A percentile compares a stretch with the other conserved stretches of the same genome.
Conservation (phyloP, 352 stramenopile genomes). For the Phytophthora gonapodyides region DNA sequence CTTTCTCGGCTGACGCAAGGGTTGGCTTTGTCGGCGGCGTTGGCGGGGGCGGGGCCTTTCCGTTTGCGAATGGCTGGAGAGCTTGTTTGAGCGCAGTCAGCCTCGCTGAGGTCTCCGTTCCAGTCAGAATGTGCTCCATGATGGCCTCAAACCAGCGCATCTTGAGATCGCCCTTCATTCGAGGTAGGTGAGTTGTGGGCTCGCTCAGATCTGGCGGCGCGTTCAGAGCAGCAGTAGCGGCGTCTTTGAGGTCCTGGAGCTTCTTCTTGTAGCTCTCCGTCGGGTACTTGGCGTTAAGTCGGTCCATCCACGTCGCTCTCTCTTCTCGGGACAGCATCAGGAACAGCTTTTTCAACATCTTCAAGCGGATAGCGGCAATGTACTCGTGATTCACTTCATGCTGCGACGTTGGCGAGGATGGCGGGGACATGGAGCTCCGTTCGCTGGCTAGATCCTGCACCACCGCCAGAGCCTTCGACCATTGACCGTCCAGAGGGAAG, state of each 20-base stretch:
- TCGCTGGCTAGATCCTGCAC: constrained; percentile 47
- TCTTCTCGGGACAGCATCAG: constrained; percentile 60
- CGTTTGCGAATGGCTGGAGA: constrained; percentile 53
- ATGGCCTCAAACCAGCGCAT: constrained; percentile 66
- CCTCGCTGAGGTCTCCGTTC: constrained; percentile 51
- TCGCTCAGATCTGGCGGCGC: constrained; percentile 35
- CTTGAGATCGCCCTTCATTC: constrained; percentile 62
- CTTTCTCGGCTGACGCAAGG: constrained; percentile 32
- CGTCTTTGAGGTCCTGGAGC: constrained; percentile 30
- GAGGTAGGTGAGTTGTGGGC: constrained; percentile 29
- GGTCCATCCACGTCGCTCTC: constrained; percentile 53
- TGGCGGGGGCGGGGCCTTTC: constrained; percentile 24
- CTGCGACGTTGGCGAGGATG: neutral
- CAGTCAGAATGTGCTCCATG: constrained; percentile 41
- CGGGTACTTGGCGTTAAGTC: constrained; percentile 51
- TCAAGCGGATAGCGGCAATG: constrained; percentile 40
- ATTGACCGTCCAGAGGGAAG: constrained; percentile 40
- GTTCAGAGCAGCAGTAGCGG: constrained; percentile 13
- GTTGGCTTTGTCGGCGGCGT: constrained; percentile 15
- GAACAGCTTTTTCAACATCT: constrained; percentile 63
- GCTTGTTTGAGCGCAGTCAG: constrained; percentile 54
- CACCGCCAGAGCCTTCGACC: constrained; percentile 49
- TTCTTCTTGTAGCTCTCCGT: constrained; percentile 45
- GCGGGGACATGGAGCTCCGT: neutral
- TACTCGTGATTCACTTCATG: constrained; percentile 28